phyloP scores from a whole-genome alignment of 129 eudicot genomes.

The Artemisia annua region DNA sequence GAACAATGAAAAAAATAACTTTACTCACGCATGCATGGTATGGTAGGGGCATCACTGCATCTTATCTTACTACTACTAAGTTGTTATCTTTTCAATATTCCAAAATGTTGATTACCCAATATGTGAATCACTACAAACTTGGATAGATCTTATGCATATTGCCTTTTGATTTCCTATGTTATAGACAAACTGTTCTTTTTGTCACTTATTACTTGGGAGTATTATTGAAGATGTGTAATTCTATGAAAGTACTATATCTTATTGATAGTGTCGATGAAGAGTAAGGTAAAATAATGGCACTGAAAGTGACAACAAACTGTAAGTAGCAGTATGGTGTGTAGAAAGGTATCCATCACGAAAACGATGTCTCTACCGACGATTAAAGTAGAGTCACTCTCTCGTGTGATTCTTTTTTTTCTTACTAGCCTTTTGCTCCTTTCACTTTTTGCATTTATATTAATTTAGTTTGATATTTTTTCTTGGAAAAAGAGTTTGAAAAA shows the following conservation, averaged over 20 bases:
- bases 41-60: no score
- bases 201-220: not conserved
- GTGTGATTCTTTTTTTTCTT: conserved; percentile 19
- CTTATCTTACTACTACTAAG: no score
- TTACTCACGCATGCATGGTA: no score
- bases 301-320: conserved; percentile 28
- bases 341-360: conserved; percentile 27
- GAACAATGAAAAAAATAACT: no score
- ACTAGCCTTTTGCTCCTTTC: conserved; percentile 20
- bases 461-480: no score
- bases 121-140: no score
- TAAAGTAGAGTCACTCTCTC: conserved; percentile 21
- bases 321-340: conserved; percentile 19
- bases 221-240: not conserved
- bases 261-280: conserved; percentile 1
- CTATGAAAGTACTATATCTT: not conserved
- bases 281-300: not conserved
- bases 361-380: conserved; percentile 31
- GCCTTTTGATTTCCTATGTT: not conserved
- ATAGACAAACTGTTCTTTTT: not conserved
- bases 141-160: no score
- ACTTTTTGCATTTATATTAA: not conserved
- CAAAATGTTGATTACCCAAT: no score
- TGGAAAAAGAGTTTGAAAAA: no score
- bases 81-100: no score